Percentiles rank a stretch among this genome's conserved stretches.
Conservation (phyloP, 2,329 filamentous ascomycete species). For the Colletotrichum agaves region DNA sequence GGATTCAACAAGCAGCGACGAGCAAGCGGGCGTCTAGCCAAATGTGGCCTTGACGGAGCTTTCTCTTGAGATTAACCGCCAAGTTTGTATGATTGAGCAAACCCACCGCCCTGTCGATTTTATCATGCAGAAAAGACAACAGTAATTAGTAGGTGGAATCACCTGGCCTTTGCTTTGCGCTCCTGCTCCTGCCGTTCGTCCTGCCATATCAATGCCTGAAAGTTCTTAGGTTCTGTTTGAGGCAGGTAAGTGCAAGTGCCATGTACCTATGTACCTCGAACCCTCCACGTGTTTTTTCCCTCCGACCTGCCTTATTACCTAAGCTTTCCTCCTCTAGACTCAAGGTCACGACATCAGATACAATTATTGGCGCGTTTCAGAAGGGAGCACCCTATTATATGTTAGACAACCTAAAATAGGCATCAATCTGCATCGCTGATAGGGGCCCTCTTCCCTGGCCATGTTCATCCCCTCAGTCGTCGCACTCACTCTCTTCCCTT, state of each 20-base stretch:
- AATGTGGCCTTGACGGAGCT: conserved; percentile 9
- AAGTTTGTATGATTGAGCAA: not conserved
- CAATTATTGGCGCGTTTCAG: conserved; percentile 37
- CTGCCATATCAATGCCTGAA: conserved; percentile 14
- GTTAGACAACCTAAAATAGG: conserved; percentile 31
- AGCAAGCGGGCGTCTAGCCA: conserved; percentile 1
- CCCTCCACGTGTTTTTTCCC: conserved; percentile 10
- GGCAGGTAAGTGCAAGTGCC: not conserved
- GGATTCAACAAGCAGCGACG: too few relatives aligned
- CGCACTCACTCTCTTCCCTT: not conserved
- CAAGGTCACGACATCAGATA: conserved; percentile 33
- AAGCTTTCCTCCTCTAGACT: conserved; percentile 7
- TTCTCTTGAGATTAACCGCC: not conserved
- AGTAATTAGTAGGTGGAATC: not conserved
- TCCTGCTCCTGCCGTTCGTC: conserved; percentile 18
- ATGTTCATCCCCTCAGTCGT: not conserved
- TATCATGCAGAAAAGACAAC: not conserved
- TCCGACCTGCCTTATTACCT: not conserved
- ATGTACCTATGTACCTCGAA: not conserved
- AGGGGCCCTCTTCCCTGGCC: not conserved
- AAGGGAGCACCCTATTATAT: conserved; percentile 29
- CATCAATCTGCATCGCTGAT: not conserved
- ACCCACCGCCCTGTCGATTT: not conserved
- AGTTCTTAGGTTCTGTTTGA: not conserved
- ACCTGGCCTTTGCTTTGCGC: not conserved